Base-by-base conservation (phyloP, 2,329 filamentous ascomycete species). In the Phaeosphaeria sp. region DNA sequence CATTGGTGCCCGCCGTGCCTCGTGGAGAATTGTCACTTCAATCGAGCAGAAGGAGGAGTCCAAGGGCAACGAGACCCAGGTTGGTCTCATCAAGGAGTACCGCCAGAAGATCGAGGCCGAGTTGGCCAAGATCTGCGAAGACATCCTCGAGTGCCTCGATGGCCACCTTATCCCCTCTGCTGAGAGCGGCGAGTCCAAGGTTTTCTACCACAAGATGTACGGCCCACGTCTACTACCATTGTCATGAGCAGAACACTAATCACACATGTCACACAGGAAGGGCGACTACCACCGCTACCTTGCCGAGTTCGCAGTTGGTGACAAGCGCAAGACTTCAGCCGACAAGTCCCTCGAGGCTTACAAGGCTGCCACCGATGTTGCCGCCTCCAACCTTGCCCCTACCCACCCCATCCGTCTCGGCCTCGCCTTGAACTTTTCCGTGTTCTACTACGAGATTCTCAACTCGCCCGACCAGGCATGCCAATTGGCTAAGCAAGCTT, bases 191-290 rank as follows among this genome's bases (percentile, higher is more conserved):
- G 94, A 98, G 86, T 97, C 93, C 75, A 97, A 97, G 89, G 94
- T 98, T 74, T 98, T 98, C 85, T 97, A 97, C 85, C 93, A 98
- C 90, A 98, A 98, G 90, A 98, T 98, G 93, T 96, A 81, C 71
- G 55, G 41, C 47, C 18, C 50, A 17, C 30, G n/a, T 27, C 50
- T 7, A 22, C 17, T 33, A 33, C 46, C 33, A 41, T 22, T 47
- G 10, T 5, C 6, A 36, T 46, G 33, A 30, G 4, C 30, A 10
- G 39, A 25, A 21, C 49, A 43, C 66, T 72, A 56, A 77, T 60
- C 53, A 59, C 61, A 42, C 59, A 67, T 58, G 50, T 59, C 66
- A 55, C 67, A 78, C 69, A 97, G 93, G 93, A 97, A 97, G 92
- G 94, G 94, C 82, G 94, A 97, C 84, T 97, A 97, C 87, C 93